Base-by-base conservation (phyloP, 768 basidiomycete species). In the Pleurotus salmoneostramineus region DNA sequence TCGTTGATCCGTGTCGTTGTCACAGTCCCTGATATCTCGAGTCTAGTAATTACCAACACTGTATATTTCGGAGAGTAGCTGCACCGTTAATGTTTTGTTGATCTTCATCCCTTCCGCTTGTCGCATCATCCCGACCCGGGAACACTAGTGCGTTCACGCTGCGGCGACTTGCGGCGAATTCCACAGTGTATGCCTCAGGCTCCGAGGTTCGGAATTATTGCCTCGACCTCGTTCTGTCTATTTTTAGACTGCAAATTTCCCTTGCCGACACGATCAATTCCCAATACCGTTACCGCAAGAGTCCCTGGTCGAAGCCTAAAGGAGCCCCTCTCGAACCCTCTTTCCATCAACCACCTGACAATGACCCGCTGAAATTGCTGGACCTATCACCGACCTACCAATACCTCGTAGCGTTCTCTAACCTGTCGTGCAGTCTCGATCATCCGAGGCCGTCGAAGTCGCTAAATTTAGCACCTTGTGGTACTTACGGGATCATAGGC, bases 311-410 rank as follows among this genome's bases (percentile, higher is more conserved):
- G 11, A 11, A 15, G 44, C 6, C 44, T 45, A 14, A 17, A 45
- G 44, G 44, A 45, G 6, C 6, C 12, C 4, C 10, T 11, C 17
- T 40, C n/a, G 17, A 40, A 8, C n/a, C 37, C 10, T 40, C 37
- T 17, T 45, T 15, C 14, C 10, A 45, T 17, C 44, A 45, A 6
- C 44, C 17, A 17, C 12, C 35, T 14, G 36, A 54, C 36, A 11
- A 34, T 27, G 51, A 37, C 51, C 40, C 51, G 51, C 52, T 54
- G 52, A 54, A 54, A 36, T 27, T 54, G 52, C 52, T 54, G 52
- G 52, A 14, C n/a, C 8, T 54, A 54, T 27, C 21, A 27, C 21
- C 21, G 21, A 27, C 21, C 21, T 54, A 37, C 12, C 50, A n/a
- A 21, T 17, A 54, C 15, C 17, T 33, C n/a, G 50, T 32, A 35